phyloP scores from a whole-genome alignment of 2,329 filamentous ascomycete species.

The Aspergillaceae sp. region DNA sequence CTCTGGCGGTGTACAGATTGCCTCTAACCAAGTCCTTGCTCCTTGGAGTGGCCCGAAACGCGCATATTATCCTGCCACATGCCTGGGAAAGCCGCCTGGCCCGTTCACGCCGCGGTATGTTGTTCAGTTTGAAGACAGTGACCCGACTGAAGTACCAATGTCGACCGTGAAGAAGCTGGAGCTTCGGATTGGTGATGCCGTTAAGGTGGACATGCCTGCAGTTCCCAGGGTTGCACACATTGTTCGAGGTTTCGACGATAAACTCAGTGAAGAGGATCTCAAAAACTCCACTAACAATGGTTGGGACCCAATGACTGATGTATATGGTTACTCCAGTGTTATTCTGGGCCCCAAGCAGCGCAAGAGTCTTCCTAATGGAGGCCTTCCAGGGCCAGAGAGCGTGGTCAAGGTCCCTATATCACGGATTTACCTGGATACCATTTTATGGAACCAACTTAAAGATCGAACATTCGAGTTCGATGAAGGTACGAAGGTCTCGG shows the following conservation, averaged over 20 bases:
- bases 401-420: constrained; percentile 37
- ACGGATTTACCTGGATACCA: constrained; percentile 39
- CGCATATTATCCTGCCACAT: constrained; percentile 54
- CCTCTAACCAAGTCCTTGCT: constrained; percentile 49
- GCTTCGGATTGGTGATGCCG: constrained; percentile 36
- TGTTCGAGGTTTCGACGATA: constrained; percentile 34
- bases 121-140: constrained; percentile 39
- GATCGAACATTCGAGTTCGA: constrained; percentile 30
- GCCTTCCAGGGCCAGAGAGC: constrained; percentile 19
- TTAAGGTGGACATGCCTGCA: constrained; percentile 38
- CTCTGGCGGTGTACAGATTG: constrained; percentile 21
- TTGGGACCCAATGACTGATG: constrained; percentile 29
- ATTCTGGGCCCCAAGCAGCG: constrained; percentile 35
- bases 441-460: constrained; percentile 39
- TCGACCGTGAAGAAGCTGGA: constrained; percentile 38
- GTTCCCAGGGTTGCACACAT: constrained; percentile 37
- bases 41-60: constrained; percentile 48
- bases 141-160: constrained; percentile 31
- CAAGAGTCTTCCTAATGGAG: constrained; percentile 31
- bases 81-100: constrained; percentile 38
- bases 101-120: constrained; percentile 35
- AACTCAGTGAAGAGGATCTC: constrained; percentile 21
- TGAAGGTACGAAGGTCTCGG: constrained; percentile 9
- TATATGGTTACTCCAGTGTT: constrained; percentile 36
- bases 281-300: constrained; percentile 15